Base-by-base conservation (phyloP, 2,329 filamentous ascomycete species). In the Karstenula rhodostoma region DNA sequence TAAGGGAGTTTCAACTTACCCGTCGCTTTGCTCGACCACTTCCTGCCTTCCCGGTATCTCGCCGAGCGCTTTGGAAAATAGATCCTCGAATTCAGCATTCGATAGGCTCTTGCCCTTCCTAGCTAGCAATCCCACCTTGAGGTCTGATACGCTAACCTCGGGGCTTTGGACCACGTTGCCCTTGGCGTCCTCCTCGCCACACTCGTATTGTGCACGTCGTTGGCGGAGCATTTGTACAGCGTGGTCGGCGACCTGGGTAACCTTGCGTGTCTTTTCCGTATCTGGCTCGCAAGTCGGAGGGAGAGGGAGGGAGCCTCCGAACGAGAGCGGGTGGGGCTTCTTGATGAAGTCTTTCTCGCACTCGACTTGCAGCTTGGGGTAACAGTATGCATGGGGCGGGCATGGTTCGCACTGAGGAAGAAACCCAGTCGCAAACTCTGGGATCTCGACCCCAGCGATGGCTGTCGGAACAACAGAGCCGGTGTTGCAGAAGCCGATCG, bases 271-370 rank as follows among this genome's bases (percentile, higher is more conserved):
- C 77, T 97, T 97, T 72, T 96, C 93, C 62, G 93, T 93, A 77
- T 99, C 96, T 0, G 95, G 91, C 78, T 97, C 94, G 77, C 95
- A 99, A 4, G 92, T 94, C 1, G 96, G 94, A 6, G 94, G 89
- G 9, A 99, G 81, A 8, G 95, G 95, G 5, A 98, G 73, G 3
- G 96, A 73, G 0, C 95, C 94, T 51, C 89, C 89, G 0, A 97
- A 76, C 0, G 93, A 90, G 23, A 98, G 83, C 1, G 94, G 94
- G 75, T 98, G 94, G 0, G 89, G 87, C 71, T 91, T 90, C 40
- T 95, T 84, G 49, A 99, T 86, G 72, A 96, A 99, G 73, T 94
- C 95, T 55, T 86, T 85, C 68, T 97, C 93, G 77, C 95, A 99
- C 27, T 86, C 85, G 9, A 91, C 91, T 35, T 89, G 85, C 64